Percentiles rank a stretch among this genome's conserved stretches.
These are phyloP conservation scores for Elongisporangium prolatum DNA, from an alignment of 352 stramenopile species.

Conservation along the genomic window DNA sequence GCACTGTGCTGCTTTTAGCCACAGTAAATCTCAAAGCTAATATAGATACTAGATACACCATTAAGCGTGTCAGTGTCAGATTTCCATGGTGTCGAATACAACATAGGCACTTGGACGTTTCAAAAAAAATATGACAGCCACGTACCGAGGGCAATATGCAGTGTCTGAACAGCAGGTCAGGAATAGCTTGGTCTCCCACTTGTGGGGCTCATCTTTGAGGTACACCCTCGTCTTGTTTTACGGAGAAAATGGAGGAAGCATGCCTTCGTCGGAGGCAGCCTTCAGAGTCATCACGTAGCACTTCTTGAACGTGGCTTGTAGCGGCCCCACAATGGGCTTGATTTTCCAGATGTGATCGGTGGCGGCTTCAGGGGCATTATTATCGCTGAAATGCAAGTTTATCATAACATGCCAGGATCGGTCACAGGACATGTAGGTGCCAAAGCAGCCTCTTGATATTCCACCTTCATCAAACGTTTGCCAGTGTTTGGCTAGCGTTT, in stretches of 20 bases:
- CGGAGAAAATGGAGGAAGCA: conserved; percentile 1
- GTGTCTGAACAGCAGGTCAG: conserved; percentile 8
- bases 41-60: no score
- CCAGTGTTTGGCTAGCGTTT: no score
- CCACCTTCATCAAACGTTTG: no score
- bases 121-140: background rate
- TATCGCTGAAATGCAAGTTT: conserved; percentile 12
- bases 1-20: no score
- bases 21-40: no score
- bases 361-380: conserved; percentile 2
- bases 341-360: conserved; percentile 12
- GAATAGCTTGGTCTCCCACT: conserved; percentile 12
- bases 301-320: conserved; percentile 6
- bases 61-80: no score
- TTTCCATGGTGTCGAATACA: no score
- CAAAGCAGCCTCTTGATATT: no score
- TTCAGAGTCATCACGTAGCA: background rate
- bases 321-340: conserved; percentile 1
- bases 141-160: conserved; percentile 12
- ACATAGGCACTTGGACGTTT: no score
- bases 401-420: conserved; percentile 3
- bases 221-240: conserved; percentile 7
- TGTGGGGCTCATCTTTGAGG: conserved; percentile 14
- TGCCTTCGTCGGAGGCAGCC: conserved; percentile 12
- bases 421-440: conserved; percentile 1